Evolutionary conservation across 116 monocot species (phyloP).

Genomic region (Posidonia oceanica): DNA sequence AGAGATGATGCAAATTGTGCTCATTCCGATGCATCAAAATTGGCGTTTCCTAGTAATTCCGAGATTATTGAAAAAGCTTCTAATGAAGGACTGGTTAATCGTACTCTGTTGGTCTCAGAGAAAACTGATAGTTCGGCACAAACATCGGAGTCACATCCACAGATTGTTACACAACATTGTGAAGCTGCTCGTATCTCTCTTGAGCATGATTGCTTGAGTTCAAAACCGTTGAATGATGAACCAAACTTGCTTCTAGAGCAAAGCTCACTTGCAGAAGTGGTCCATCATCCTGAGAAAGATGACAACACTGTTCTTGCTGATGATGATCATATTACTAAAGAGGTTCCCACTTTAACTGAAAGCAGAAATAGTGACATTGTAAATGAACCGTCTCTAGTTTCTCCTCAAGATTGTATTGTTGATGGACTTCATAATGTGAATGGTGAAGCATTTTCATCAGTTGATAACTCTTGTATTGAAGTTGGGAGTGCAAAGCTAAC

Average conservation of each 20-base stretch:
- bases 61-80: slow-evolving; percentile 12
- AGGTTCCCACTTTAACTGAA: not conserved
- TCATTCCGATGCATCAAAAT: slow-evolving; percentile 19
- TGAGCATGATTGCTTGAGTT: slow-evolving; percentile 1
- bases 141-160: slow-evolving; percentile 5
- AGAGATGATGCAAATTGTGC: slow-evolving; percentile 13
- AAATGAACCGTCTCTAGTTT: not conserved
- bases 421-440: slow-evolving; percentile 1
- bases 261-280: slow-evolving; percentile 4
- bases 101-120: slow-evolving; percentile 1
- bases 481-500: not conserved
- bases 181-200: not conserved
- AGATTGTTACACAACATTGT: slow-evolving; percentile 1
- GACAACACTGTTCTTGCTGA: not conserved
- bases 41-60: slow-evolving; percentile 10
- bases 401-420: slow-evolving; percentile 2
- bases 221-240: not conserved
- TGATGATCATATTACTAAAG: not conserved
- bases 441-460: slow-evolving; percentile 3
- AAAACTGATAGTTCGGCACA: slow-evolving; percentile 11
- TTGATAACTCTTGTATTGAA: not conserved
- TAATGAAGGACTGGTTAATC: not conserved
- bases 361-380: slow-evolving; percentile 1
- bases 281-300: not conserved
- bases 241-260: not conserved